A percentile compares a stretch with the other conserved stretches of the same genome.
Evolutionary conservation across 2,329 filamentous ascomycete genomes (phyloP).

Genomic region (Blastomyces percursus): DNA sequence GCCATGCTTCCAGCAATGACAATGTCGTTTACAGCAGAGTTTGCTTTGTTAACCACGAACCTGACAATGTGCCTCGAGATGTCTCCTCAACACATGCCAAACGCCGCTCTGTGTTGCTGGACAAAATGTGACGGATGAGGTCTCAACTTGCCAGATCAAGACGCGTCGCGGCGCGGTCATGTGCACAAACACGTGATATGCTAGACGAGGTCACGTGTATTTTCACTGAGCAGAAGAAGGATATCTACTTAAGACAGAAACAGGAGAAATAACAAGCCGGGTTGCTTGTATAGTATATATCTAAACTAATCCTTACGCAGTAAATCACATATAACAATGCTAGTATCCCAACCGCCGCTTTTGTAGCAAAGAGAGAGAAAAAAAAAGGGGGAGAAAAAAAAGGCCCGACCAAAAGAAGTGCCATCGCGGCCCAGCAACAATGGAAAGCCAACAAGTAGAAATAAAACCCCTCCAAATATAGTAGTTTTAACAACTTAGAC

Average conservation of each 20-base stretch:
- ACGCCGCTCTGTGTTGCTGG: background rate
- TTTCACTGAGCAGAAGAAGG: too few relatives aligned
- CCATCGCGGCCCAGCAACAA: background rate
- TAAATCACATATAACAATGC: background rate
- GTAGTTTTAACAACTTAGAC: background rate
- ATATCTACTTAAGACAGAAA: background rate
- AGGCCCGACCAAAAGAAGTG: background rate
- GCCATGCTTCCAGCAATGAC: background rate
- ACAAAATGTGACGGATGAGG: background rate
- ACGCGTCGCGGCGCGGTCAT: slow-evolving; percentile 9
- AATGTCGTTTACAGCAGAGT: background rate
- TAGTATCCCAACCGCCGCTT: background rate
- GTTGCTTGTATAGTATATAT: background rate
- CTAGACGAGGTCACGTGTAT: background rate
- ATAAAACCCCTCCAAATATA: background rate
- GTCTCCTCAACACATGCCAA: background rate
- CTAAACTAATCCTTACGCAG: background rate
- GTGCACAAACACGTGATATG: background rate
- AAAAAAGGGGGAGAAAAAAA: background rate
- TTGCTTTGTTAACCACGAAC: background rate
- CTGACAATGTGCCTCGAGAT: background rate
- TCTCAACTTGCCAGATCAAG: background rate
- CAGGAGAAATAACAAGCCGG: background rate
- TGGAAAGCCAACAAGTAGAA: too few relatives aligned
- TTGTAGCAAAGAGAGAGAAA: background rate